phyloP scores from a whole-genome alignment of 805 yeast genomes.

The Blastobotrys attinorum region DNA sequence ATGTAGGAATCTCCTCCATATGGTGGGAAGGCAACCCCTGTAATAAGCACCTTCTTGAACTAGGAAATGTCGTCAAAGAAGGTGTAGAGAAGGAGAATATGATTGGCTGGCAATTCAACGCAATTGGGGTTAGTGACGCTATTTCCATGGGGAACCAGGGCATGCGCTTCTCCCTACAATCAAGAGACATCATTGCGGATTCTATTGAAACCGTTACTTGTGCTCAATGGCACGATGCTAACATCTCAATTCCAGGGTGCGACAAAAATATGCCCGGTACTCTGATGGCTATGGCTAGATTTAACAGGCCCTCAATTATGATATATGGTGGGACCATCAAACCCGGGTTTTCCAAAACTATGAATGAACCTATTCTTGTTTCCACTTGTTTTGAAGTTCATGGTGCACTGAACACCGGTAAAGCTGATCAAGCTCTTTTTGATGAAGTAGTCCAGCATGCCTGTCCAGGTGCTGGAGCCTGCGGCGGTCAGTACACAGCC shows the following conservation, averaged over 20 bases:
- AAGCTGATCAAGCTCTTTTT: conserved; percentile 66
- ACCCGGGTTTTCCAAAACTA: conserved; percentile 51
- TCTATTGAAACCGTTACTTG: conserved; percentile 89
- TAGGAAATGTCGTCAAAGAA: conserved; percentile 66
- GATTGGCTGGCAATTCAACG: conserved; percentile 93
- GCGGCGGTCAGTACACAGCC: conserved; percentile 99
- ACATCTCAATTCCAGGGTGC: conserved; percentile 88
- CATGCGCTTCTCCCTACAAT: conserved; percentile 91
- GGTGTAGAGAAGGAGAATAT: conserved; percentile 80
- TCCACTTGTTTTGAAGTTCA: conserved; percentile 91
- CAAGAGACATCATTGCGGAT: conserved; percentile 93
- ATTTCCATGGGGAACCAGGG: conserved; percentile 96
- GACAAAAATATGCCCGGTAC: conserved; percentile 91
- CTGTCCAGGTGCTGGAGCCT: conserved; percentile 97
- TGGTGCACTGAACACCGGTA: conserved; percentile 74
- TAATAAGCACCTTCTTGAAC: conserved; percentile 87
- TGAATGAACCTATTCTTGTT: conserved; percentile 74
- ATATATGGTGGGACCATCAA: conserved; percentile 87
- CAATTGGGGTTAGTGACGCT: conserved; percentile 96
- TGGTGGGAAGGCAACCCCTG: conserved; percentile 99
- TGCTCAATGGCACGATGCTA: conserved; percentile 95
- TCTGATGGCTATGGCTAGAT: conserved; percentile 84
- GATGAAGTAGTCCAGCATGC: conserved; percentile 74
- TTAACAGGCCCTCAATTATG: conserved; percentile 81
- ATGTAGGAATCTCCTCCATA: conserved; percentile 92